Base-by-base conservation (phyloP, 257 asterid genomes). In the Solanum sparsipilum region DNA sequence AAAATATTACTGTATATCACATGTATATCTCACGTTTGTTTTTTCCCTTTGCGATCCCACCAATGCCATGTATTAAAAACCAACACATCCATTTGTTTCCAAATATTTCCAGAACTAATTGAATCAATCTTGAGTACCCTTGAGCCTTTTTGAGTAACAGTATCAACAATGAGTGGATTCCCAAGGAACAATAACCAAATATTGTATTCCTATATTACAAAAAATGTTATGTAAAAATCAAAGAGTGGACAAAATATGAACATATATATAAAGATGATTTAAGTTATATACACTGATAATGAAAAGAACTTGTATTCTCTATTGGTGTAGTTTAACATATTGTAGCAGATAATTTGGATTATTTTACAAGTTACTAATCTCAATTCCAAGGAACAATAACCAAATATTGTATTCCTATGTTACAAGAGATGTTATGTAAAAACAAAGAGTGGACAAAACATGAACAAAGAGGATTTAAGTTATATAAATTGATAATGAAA, bases 31-130 rank as follows among this genome's bases (percentile, higher is more conserved):
- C 39, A 94, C 96, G 94, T 94, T 87, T 94, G 98, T 90, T 94
- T 94, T 29, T 89, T 87, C 31, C 94, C 96, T 2, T 35, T 27
- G 86, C 92, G 93, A 86, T 91, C 90, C 98, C 98, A 94, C 98
- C 94, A 93, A 48, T 93, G 95, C 93, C 93, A 91, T 6, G 95
- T 83, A 74, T 90, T 88, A 83, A 93, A 93, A 68, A 93, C 82
- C 88, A 93, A 85, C 7, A 90, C 71, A 65, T 91, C 87, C 48
- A 56, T 85, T 36, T 87, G 79, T 39, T 90, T 89, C 95, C 94
- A 93, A 16, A 46, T 88, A 6, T 88, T 87, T 32, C 89, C 87
- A 18, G 79, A 67, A 25, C 86, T 83, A 18, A 93, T 72, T 1
- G 95, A 91, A 87, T 93, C 85, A 63, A 91, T 90, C 63, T 91